Evolutionary conservation across 139 green algal genomes (phyloP).

Genomic region (Closterium sp.): DNA sequence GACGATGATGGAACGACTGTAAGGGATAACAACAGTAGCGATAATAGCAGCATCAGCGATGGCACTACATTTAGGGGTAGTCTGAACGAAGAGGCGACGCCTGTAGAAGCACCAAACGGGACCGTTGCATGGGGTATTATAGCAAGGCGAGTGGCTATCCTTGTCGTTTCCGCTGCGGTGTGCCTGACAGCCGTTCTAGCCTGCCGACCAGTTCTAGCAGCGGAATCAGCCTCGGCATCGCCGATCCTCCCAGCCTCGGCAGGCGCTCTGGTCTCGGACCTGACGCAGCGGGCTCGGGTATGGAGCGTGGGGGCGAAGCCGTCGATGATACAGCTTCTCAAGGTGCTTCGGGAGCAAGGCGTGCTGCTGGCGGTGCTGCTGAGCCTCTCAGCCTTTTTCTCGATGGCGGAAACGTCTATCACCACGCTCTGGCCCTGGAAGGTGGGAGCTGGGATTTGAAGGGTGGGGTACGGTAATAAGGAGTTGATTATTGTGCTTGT

Average conservation of each 20-base stretch:
- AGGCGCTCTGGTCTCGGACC: background rate
- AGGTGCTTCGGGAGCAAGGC: slow-evolving; percentile 26
- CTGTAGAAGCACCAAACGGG: background rate
- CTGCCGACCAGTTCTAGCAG: background rate
- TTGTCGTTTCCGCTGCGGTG: background rate
- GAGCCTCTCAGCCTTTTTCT: slow-evolving; percentile 50
- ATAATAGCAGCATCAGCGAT: background rate
- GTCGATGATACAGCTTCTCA: background rate
- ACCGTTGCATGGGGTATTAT: background rate
- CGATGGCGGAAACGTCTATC: slow-evolving; percentile 56
- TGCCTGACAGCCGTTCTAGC: background rate
- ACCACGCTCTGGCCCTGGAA: slow-evolving; percentile 66
- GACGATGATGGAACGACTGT: background rate
- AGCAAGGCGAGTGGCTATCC: background rate
- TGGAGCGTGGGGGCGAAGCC: background rate
- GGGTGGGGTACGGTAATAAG: background rate
- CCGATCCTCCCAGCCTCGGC: background rate
- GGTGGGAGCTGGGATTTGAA: slow-evolving; percentile 3
- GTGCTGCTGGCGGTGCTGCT: slow-evolving; percentile 43
- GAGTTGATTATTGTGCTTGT: slow-evolving; percentile 39
- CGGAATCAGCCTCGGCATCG: background rate
- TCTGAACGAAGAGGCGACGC: background rate
- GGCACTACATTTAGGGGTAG: background rate
- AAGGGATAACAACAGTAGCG: background rate
- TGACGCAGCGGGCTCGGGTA: background rate